phyloP scores from a whole-genome alignment of 495 filamentous ascomycete species.

The Aspergillus sclerotiicarbonarius region DNA sequence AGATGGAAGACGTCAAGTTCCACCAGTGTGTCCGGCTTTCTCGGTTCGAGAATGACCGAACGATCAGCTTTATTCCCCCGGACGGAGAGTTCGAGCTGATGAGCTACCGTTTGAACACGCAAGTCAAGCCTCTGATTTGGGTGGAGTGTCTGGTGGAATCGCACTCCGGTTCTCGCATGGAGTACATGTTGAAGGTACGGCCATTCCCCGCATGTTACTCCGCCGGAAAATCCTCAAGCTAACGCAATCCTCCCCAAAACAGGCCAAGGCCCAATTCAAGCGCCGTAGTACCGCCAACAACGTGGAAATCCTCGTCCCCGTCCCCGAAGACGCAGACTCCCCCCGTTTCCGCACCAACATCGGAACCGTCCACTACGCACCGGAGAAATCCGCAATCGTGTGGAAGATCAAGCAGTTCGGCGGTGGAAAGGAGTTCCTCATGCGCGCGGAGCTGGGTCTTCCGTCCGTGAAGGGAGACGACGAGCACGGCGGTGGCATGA shows the following conservation, averaged over 20 bases:
- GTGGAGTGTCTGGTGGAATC: conserved; percentile 97
- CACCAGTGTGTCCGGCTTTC: conserved; percentile 97
- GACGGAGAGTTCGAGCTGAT: conserved; percentile 99
- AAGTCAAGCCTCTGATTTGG: conserved; percentile 98
- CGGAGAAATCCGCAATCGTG: conserved; percentile 94
- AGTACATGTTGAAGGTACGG: conserved; percentile 92
- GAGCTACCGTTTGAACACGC: conserved; percentile 98
- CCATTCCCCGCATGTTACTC: too few species aligned
- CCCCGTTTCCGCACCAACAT: conserved; percentile 98
- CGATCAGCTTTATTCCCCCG: conserved; percentile 98
- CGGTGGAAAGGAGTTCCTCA: conserved; percentile 96
- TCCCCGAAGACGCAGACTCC: conserved; percentile 95
- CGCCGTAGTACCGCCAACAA: conserved; percentile 97
- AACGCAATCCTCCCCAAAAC: neutral
- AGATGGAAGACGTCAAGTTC: conserved; percentile 99
- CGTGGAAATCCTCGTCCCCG: conserved; percentile 95
- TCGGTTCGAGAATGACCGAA: conserved; percentile 97
- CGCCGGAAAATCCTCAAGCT: conserved; percentile 2
- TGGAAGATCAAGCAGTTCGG: conserved; percentile 99
- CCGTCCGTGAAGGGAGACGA: conserved; percentile 96
- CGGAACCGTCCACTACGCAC: conserved; percentile 96
- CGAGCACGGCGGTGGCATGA: conserved; percentile 94
- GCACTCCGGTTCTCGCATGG: conserved; percentile 90
- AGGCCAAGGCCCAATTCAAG: conserved; percentile 97
- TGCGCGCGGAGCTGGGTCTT: conserved; percentile 95